Percentiles rank a stretch among this genome's conserved stretches.
Conservation (phyloP, 441 rosid genomes). For the Gossypium davidsonii region DNA sequence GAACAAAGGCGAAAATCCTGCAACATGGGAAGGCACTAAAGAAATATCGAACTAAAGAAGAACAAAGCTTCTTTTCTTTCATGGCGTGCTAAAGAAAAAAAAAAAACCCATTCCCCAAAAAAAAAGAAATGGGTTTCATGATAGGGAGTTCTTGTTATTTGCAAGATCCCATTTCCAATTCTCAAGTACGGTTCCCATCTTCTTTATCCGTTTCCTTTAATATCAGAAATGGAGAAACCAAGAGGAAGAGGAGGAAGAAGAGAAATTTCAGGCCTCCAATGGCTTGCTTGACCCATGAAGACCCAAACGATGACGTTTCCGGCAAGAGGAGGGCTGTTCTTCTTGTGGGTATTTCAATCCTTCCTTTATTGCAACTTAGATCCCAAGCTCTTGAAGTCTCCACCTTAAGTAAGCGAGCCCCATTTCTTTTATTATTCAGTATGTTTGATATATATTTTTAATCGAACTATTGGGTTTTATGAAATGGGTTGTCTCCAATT, state of each 20-base stretch:
- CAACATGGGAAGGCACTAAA: too few species aligned
- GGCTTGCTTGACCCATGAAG: slow-evolving; percentile 42
- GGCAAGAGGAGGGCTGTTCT: slow-evolving; percentile 51
- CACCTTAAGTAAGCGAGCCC: slow-evolving; percentile 37
- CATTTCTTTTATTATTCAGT: not conserved
- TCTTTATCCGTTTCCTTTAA: slow-evolving; percentile 26
- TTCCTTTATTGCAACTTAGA: slow-evolving; percentile 59
- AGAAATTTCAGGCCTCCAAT: slow-evolving; percentile 27
- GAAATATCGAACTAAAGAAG: not conserved
- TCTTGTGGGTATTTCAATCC: slow-evolving; percentile 65
- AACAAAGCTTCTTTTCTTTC: not conserved
- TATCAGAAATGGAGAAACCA: slow-evolving; percentile 28
- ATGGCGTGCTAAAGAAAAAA: not conserved
- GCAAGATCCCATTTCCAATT: slow-evolving; percentile 30
- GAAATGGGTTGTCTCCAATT: not conserved
- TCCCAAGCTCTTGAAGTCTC: slow-evolving; percentile 47
- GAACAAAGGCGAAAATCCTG: not conserved
- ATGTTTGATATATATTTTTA: not conserved
- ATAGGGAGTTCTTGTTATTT: slow-evolving; percentile 44
- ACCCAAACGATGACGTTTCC: slow-evolving; percentile 26
- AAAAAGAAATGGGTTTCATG: slow-evolving; percentile 31
- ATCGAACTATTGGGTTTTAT: not conserved
- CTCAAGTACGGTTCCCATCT: slow-evolving; percentile 24
- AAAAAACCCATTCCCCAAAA: not conserved
- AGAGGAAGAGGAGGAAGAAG: slow-evolving; percentile 35